These are phyloP conservation scores for Pseudogymnoascus sp. DNA, from an alignment of 2,329 filamentous ascomycete species.

Conservation along the genomic window DNA sequence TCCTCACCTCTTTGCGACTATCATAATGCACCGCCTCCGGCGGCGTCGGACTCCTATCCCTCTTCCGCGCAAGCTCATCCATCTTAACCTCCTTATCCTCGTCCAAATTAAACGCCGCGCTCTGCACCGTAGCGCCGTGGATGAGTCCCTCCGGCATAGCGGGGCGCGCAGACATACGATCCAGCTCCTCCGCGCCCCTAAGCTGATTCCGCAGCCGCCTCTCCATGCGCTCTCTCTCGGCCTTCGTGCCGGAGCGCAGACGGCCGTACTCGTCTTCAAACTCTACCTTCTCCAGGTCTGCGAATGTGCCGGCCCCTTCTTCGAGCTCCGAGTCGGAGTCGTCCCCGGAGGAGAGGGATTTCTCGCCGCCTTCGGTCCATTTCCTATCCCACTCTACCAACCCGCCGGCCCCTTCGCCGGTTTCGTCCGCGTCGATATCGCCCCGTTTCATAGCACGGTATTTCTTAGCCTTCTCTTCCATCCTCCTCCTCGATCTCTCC, in stretches of 20 bases:
- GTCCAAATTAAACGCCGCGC: slow-evolving; percentile 72
- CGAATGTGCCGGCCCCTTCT: slow-evolving; percentile 28
- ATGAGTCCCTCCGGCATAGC: slow-evolving; percentile 64
- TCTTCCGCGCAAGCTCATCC: slow-evolving; percentile 67
- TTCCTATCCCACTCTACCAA: slow-evolving; percentile 94
- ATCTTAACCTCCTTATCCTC: slow-evolving; percentile 58
- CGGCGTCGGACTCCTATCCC: slow-evolving; percentile 73
- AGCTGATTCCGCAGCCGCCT: slow-evolving; percentile 45
- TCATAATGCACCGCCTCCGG: slow-evolving; percentile 80
- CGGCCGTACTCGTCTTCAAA: slow-evolving; percentile 90
- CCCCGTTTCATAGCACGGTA: slow-evolving; percentile 89
- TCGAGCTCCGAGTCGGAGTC: slow-evolving; percentile 29
- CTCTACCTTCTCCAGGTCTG: slow-evolving; percentile 57
- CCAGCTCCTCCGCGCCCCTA: slow-evolving; percentile 52
- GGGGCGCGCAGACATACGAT: slow-evolving; percentile 61
- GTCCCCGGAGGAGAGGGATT: too few relatives aligned
- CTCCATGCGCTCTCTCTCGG: slow-evolving; percentile 58
- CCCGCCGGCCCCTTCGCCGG: slow-evolving; percentile 49
- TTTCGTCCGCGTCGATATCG: slow-evolving; percentile 54
- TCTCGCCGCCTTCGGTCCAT: slow-evolving; percentile 65
- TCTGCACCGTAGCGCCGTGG: slow-evolving; percentile 77
- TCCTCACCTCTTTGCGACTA: slow-evolving; percentile 71
- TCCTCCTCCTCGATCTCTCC: slow-evolving; percentile 62
- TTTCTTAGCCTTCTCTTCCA: slow-evolving; percentile 82
- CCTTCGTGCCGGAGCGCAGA: slow-evolving; percentile 62